Evolutionary conservation across 192 early-diverging fungal species (phyloP).

Genomic region (Funneliformis mosseae): DNA sequence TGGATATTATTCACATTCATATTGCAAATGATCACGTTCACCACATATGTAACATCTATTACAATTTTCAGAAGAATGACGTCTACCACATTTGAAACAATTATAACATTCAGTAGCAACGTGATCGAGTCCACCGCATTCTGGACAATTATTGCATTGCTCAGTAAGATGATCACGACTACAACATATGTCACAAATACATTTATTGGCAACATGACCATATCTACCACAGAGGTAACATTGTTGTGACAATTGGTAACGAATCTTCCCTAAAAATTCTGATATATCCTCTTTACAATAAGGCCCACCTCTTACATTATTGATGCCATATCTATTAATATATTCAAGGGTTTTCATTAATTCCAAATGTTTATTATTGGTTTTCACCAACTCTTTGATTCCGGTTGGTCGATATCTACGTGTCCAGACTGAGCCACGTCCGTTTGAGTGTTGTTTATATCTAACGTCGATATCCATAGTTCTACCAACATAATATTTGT

Average conservation of each 20-base stretch:
- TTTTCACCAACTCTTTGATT: too few relatives aligned
- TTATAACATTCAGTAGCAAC: neutral
- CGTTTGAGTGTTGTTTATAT: neutral
- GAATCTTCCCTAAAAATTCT: neutral
- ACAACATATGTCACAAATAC: too few relatives aligned
- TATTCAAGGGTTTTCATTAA: neutral
- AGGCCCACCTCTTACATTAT: conserved; percentile 6
- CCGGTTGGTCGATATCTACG: neutral
- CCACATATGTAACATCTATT: neutral
- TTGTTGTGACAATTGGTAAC: neutral
- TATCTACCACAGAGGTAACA: neutral
- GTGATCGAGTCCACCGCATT: neutral
- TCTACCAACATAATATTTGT: neutral
- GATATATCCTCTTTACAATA: neutral
- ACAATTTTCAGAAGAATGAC: neutral
- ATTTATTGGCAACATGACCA: neutral
- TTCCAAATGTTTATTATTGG: neutral
- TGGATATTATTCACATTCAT: neutral
- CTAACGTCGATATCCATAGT: neutral
- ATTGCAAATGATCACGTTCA: neutral
- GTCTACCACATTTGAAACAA: neutral
- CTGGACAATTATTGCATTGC: neutral
- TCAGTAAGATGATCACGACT: too few relatives aligned
- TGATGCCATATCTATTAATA: neutral
- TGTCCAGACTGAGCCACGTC: neutral